Evolutionary conservation across 2,329 filamentous ascomycete genomes (phyloP), one percentile per base, ranked within the genome.

Genomic region (Cryoendolithus antarcticus): DNA sequence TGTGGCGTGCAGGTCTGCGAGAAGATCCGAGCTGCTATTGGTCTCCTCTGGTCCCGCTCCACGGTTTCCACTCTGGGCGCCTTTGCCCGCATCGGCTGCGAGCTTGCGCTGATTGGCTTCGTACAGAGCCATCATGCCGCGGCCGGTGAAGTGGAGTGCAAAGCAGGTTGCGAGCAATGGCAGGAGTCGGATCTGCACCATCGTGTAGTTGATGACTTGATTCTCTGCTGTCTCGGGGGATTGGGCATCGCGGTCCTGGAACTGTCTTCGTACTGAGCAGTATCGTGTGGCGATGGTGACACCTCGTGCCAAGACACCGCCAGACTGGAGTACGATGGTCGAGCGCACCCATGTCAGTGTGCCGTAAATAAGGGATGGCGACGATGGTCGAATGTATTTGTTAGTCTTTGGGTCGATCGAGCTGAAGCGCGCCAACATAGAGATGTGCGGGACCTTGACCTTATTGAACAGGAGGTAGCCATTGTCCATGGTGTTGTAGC

Each of bases 251-350:
- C 75, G 72, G 49, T 86, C 82, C 57, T 83, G 77, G 65, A 86
- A 86, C 54, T 86, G 82, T n/a, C 80, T 71, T 36, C 82, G 72
- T 4, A 86, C 75, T 2, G 81, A 74, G 43, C 75, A 77, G 61
- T 86, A 86, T 39, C 82, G 72, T 2, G 77, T 81, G 3, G 82
- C 82, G 44, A 86, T 86, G 10, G 82, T 86, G 2, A 86, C 81
- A 59, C 81, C 82, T 11, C 80, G 74, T 32, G 82, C 82, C 12
- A 86, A 68, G 3, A 80, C 76, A 37, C 74, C 71, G 38, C 82
- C 82, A 0, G 82, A 77, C 56, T 85, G 76, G 37, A 85, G 69
- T 8, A 86, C 81, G 42, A 86, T 86, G 35, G 69, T 80, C 28
- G 76, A 79, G 24, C 82, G 77, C 15, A 86, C 75, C 69, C 75